A percentile compares a stretch with the other conserved stretches of the same genome.
phyloP scores from a whole-genome alignment of 2,329 filamentous ascomycete genomes.

The Microascus cirrosus region DNA sequence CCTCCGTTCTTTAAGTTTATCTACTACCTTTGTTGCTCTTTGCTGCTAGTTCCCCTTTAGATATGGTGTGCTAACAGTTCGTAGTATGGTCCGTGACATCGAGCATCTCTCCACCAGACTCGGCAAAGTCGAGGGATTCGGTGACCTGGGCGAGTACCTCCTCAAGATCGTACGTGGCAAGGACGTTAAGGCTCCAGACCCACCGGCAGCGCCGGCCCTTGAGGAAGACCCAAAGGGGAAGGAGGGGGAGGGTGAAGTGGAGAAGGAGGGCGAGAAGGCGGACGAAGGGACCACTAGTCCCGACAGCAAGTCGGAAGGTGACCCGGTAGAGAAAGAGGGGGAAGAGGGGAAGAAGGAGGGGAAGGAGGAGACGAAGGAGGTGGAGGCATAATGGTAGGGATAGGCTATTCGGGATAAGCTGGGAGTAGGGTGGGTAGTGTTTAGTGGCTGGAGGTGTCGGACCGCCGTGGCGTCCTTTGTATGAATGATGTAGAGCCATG shows the following conservation, averaged over 20 bases:
- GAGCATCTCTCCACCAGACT: conserved; percentile 62
- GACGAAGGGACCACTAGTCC: background rate
- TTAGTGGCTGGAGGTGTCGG: background rate
- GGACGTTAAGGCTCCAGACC: conserved; percentile 20
- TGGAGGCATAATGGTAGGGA: no score
- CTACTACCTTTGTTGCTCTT: background rate
- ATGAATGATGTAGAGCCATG: background rate
- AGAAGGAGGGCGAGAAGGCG: conserved; percentile 7
- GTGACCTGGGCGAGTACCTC: conserved; percentile 60
- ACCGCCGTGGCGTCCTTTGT: background rate
- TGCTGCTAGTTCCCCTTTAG: background rate
- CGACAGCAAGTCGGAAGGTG: background rate
- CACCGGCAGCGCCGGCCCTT: conserved; percentile 6
- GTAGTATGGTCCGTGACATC: conserved; percentile 65
- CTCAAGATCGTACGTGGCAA: conserved; percentile 54
- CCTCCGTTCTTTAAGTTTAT: background rate
- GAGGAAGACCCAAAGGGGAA: conserved; percentile 9
- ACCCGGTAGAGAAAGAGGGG: background rate
- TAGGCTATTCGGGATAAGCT: no score
- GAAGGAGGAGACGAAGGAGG: no score
- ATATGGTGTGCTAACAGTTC: background rate
- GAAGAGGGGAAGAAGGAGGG: background rate
- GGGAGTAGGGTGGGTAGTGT: no score
- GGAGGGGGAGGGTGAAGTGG: conserved; percentile 7
- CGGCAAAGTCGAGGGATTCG: conserved; percentile 68